Evolutionary conservation across 2,329 filamentous ascomycete species (phyloP), one percentile per base, ranked within the genome.

Genomic region (Lachnellula arida): DNA sequence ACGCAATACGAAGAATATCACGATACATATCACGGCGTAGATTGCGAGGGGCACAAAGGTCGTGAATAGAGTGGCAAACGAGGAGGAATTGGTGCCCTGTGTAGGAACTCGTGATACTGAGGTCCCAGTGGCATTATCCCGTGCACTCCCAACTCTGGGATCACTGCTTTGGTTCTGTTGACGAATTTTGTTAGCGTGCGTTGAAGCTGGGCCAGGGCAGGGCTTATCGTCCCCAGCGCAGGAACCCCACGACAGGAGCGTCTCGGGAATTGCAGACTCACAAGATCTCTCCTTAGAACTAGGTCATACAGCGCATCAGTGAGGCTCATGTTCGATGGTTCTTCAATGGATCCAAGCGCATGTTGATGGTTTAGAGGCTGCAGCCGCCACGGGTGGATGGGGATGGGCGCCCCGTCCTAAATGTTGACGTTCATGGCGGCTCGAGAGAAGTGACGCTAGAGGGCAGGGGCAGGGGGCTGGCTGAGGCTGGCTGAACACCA

Each of bases 11-110:
- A 82, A 62, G 66, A 84, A 85, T 54, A 81, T 69, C 58, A 71
- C 28, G n/a, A 83, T 54, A 61, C 79, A 82, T 35, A 80, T 63
- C 25, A 61, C 70, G 5, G 79, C 74, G 56, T 78, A 75, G 44
- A 78, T 59, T 46, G 80, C 63, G 5, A 83, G 74, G 9, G 82
- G 82, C 7, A 81, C 61, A 17, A 85, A 74, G 34, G 81, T 84
- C 65, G 73, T 73, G 46, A 81, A 70, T 14, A 79, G 68, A 0
- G 74, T 67, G 25, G 67, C 63, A 35, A 75, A 66, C 2, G 75
- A 78, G 4, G 71, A 70, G 8, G 74, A 76, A 63, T 75, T 70
- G n/a, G 68, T 70, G 28, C 67, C 66, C 15, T 67, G 58, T 15
- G 68, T 66, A 46, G 60, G 69, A 67, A 51, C 76, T 46, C 37